Evolutionary conservation across 1,284 basidiomycete genomes (phyloP).

Genomic region (Golubevia sp.): DNA sequence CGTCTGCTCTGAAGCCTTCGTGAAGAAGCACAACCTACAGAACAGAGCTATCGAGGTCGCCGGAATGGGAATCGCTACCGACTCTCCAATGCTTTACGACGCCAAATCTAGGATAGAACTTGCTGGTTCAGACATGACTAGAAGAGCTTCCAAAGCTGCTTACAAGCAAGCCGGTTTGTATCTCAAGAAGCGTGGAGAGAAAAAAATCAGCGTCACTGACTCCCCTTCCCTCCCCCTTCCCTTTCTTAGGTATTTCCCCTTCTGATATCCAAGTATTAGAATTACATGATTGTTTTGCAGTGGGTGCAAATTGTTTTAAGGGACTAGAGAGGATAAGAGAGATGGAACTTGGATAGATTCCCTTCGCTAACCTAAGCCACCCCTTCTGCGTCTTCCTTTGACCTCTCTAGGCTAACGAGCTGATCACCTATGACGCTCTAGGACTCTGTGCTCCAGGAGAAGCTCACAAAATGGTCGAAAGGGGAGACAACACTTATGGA

Average conservation of each 20-base stretch:
- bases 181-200: no score
- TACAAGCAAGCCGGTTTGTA: conserved; percentile 71
- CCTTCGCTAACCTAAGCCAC: no score
- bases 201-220: no score
- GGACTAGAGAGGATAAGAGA: no score
- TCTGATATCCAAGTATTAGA: conserved; percentile 47
- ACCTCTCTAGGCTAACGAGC: conserved; percentile 63
- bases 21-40: conserved; percentile 45
- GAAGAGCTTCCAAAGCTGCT: conserved; percentile 72
- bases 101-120: conserved; percentile 49
- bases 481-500: conserved; percentile 74
- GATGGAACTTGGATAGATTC: no score
- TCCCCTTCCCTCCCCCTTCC: no score
- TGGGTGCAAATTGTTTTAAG: no score
- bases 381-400: neutral
- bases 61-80: conserved; percentile 48
- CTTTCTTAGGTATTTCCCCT: no score
- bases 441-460: conserved; percentile 74
- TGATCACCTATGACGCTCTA: conserved; percentile 81
- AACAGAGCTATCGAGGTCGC: conserved; percentile 53
- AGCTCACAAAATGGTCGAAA: conserved; percentile 76
- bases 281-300: conserved; percentile 55
- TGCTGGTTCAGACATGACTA: conserved; percentile 69
- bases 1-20: conserved; percentile 38
- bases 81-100: conserved; percentile 41